phyloP scores from a whole-genome alignment of 1,284 basidiomycete species.

The Peniophora sp. region DNA sequence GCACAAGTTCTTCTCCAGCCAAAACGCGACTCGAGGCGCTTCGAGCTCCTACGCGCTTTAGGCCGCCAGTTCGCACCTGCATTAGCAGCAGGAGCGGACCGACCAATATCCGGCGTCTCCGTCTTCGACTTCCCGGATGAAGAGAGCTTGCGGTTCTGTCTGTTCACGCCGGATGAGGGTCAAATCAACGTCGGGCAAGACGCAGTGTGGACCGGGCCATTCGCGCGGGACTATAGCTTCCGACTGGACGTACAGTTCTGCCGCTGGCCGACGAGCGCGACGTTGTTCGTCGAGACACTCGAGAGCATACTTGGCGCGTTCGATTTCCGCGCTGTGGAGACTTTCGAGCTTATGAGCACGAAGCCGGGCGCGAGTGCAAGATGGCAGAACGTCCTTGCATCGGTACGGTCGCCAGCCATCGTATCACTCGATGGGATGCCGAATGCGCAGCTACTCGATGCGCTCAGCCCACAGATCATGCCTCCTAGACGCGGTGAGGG shows the following conservation, averaged over 20 bases:
- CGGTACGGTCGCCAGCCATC: neutral
- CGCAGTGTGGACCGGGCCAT: neutral
- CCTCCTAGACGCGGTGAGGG: neutral
- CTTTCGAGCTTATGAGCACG: neutral
- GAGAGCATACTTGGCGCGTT: neutral
- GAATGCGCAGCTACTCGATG: neutral
- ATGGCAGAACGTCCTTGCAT: neutral
- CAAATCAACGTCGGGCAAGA: neutral
- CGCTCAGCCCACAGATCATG: neutral
- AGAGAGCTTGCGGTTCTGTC: neutral
- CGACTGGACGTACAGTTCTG: neutral
- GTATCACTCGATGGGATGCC: neutral
- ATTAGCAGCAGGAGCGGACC: neutral
- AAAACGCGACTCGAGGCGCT: neutral
- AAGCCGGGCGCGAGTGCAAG: neutral
- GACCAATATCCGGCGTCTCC: neutral
- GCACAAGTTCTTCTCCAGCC: neutral
- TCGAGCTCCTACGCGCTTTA: neutral
- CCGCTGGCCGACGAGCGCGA: neutral
- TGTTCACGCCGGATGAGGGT: neutral
- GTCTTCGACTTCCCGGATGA: constrained; percentile 2
- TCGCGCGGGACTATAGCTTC: neutral
- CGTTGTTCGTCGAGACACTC: neutral
- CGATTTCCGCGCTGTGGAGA: neutral
- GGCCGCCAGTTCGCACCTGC: neutral